These are phyloP conservation scores for Cicer cuneatum DNA, from an alignment of 306 rosid genomes.

Conservation along the genomic window DNA sequence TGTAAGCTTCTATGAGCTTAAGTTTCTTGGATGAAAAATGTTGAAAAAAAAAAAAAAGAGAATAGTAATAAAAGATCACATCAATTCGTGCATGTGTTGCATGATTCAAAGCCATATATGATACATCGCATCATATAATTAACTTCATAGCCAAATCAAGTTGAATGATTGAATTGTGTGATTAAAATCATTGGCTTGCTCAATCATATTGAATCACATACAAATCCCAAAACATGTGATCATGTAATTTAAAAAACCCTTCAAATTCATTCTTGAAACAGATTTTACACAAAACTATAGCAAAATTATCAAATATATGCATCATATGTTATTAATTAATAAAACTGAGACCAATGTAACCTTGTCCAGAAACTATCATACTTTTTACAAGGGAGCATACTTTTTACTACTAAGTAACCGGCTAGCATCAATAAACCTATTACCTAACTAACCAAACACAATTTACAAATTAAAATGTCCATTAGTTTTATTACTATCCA, in stretches of 20 bases:
- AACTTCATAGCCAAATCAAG: not conserved
- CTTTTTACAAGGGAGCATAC: not conserved
- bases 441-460: not conserved
- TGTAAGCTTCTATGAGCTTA: not conserved
- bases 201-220: too few relatives aligned
- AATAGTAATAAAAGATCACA: not conserved
- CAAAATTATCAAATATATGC: not conserved
- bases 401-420: not conserved
- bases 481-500: not conserved
- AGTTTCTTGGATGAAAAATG: not conserved
- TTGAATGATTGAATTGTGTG: not conserved
- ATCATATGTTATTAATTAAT: not conserved
- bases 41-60: not conserved
- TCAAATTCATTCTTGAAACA: too few relatives aligned
- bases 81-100: not conserved
- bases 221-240: too few relatives aligned
- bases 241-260: too few relatives aligned
- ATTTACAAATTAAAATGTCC: constrained; percentile 20
- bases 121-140: not conserved
- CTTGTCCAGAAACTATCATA: not conserved
- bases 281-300: not conserved
- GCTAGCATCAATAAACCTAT: constrained; percentile 18
- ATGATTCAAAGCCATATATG: not conserved
- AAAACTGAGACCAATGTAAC: not conserved
- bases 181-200: too few relatives aligned